Percentiles rank a stretch among this genome's conserved stretches.
Evolutionary conservation across 495 filamentous ascomycete genomes (phyloP).

Genomic region (Oidiodendron maius): DNA sequence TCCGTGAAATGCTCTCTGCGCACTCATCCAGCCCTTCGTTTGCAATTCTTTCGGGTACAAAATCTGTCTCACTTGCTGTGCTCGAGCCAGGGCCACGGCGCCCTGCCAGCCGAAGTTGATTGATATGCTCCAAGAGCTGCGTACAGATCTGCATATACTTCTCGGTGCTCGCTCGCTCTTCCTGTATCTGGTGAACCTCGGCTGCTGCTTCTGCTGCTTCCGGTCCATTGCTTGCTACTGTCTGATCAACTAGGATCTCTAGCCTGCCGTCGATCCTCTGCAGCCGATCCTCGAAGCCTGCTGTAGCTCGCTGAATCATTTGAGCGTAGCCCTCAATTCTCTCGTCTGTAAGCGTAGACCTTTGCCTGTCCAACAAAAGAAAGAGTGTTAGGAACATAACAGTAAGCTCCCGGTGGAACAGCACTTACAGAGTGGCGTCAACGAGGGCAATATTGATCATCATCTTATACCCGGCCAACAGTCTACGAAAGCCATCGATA

Average conservation of each 20-base stretch:
- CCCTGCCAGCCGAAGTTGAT: conserved; percentile 27
- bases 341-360: conserved; percentile 24
- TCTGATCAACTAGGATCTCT: conserved; percentile 17
- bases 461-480: conserved; percentile 34
- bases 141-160: conserved; percentile 38
- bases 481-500: conserved; percentile 26
- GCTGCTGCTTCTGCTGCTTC: conserved; percentile 22
- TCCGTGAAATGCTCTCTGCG: too few species aligned
- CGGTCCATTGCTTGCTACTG: too few species aligned
- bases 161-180: conserved; percentile 35
- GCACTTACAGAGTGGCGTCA: conserved; percentile 32
- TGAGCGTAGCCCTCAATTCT: conserved; percentile 28
- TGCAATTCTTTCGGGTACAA: too few species aligned
- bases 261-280: conserved; percentile 31
- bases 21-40: too few species aligned
- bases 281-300: conserved; percentile 33
- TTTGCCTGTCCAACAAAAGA: conserved; percentile 16
- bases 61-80: too few species aligned
- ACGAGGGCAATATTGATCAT: conserved; percentile 34
- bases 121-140: conserved; percentile 31
- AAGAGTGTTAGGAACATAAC: too few species aligned
- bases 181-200: conserved; percentile 28
- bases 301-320: conserved; percentile 30
- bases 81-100: too few species aligned
- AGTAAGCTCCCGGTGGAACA: conserved; percentile 5